phyloP scores from a whole-genome alignment of 2,329 filamentous ascomycete genomes.

The Claviceps cyperi region DNA sequence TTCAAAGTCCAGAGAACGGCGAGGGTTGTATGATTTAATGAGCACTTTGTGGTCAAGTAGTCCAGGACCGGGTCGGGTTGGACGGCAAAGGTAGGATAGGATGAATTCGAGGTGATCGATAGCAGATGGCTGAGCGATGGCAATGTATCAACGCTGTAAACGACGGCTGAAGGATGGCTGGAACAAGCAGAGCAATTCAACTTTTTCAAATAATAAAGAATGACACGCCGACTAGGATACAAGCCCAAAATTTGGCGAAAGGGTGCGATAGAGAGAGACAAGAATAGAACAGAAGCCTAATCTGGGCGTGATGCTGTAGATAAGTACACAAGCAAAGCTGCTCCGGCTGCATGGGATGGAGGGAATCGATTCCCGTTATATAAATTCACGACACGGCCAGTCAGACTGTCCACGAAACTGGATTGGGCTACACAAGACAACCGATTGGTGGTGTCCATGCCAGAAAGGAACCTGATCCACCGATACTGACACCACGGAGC shows the following conservation, averaged over 20 bases:
- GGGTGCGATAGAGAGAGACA: background rate
- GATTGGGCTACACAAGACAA: too few species aligned
- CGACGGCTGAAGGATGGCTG: background rate
- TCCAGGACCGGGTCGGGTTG: too few species aligned
- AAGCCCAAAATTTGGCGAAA: background rate
- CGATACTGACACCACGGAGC: background rate
- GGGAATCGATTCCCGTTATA: constrained; percentile 1
- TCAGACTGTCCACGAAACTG: background rate
- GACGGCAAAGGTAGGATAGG: background rate
- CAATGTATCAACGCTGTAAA: too few species aligned
- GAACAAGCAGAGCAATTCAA: background rate
- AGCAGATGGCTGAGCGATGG: background rate
- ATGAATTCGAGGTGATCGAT: background rate
- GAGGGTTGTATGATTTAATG: background rate
- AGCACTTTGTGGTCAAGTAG: background rate
- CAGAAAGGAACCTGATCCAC: background rate
- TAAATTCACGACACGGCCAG: background rate
- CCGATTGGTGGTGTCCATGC: too few species aligned
- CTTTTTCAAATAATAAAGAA: background rate
- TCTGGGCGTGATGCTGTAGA: background rate
- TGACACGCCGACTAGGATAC: constrained; percentile 3
- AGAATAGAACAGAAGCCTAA: background rate
- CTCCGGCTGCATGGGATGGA: background rate
- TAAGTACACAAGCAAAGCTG: background rate
- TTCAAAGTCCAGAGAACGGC: background rate